phyloP scores from a whole-genome alignment of 768 basidiomycete species.

The Trametes sanguinea region DNA sequence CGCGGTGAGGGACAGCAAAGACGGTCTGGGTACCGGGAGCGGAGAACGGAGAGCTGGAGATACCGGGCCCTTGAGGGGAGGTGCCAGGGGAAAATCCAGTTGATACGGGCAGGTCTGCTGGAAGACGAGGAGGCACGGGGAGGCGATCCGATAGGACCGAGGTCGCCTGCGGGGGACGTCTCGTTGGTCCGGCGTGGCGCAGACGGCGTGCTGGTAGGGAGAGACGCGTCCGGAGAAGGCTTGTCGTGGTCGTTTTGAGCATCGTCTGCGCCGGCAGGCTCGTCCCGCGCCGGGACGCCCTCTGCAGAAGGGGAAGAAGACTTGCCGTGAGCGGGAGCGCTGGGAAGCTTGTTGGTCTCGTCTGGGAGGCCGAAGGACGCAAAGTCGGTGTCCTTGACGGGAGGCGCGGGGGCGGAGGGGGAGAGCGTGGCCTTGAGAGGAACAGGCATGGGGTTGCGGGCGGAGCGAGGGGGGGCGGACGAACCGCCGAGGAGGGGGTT shows the following conservation, averaged over 20 bases:
- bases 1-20: slow-evolving; percentile 45
- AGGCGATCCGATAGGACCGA: slow-evolving; percentile 84
- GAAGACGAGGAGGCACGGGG: slow-evolving; percentile 48
- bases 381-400: slow-evolving; percentile 75
- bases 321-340: slow-evolving; percentile 43
- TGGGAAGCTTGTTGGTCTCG: slow-evolving; percentile 51
- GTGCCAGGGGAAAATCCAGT: slow-evolving; percentile 59
- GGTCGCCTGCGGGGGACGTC: slow-evolving; percentile 49
- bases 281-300: background rate
- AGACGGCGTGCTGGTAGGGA: slow-evolving; percentile 52
- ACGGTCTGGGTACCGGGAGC: slow-evolving; percentile 65
- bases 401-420: slow-evolving; percentile 78
- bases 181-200: slow-evolving; percentile 52
- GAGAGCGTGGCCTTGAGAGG: slow-evolving; percentile 72
- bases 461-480: slow-evolving; percentile 64
- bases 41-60: slow-evolving; percentile 74
- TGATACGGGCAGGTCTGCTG: slow-evolving; percentile 40
- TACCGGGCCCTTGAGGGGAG: slow-evolving; percentile 48
- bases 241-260: slow-evolving; percentile 3
- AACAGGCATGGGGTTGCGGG: slow-evolving; percentile 66
- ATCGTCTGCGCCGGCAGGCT: no score
- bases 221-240: slow-evolving; percentile 35
- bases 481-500: slow-evolving; percentile 53
- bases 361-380: slow-evolving; percentile 68
- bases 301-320: slow-evolving; percentile 17